Evolutionary conservation across 2,329 filamentous ascomycete genomes (phyloP).

Genomic region (Dryadomyces quercivorus): DNA sequence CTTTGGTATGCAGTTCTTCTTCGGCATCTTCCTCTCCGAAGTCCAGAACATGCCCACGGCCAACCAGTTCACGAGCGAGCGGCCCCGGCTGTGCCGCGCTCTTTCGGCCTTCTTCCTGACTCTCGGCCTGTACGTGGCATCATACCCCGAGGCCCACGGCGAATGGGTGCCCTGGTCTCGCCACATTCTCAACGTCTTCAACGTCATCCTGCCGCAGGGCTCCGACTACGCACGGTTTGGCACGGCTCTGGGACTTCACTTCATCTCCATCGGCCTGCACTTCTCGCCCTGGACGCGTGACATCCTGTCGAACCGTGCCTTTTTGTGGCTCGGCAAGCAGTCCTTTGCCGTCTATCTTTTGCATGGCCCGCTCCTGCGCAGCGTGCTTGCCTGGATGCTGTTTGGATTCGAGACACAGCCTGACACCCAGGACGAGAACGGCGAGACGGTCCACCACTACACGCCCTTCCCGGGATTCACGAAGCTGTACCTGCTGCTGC

Average conservation of each 20-base stretch:
- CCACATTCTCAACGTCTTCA: constrained; percentile 28
- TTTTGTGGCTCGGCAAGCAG: constrained; percentile 51
- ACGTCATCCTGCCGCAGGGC: constrained; percentile 30
- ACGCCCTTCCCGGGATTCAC: constrained; percentile 20
- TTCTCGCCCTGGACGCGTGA: constrained; percentile 38
- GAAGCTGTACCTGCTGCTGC: constrained; percentile 25
- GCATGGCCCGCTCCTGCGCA: constrained; percentile 48
- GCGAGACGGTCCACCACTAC: constrained; percentile 13
- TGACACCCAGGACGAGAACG: constrained; percentile 23
- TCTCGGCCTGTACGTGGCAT: constrained; percentile 43
- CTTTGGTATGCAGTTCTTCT: constrained; percentile 48
- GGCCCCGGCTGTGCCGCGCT: constrained; percentile 28
- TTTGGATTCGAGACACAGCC: constrained; percentile 31
- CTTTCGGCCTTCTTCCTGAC: constrained; percentile 37
- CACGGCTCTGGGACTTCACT: constrained; percentile 24
- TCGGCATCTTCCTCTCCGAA: constrained; percentile 50
- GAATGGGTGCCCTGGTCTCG: constrained; percentile 43
- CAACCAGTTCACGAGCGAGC: constrained; percentile 32
- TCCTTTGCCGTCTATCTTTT: constrained; percentile 54
- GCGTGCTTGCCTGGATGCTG: constrained; percentile 47
- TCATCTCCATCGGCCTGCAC: constrained; percentile 38
- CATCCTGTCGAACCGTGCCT: constrained; percentile 38
- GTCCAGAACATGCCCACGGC: constrained; percentile 38
- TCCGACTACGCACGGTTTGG: constrained; percentile 31
- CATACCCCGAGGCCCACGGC: constrained; percentile 43